Evolutionary conservation across 345 rosid genomes (phyloP).

Genomic region (Syzygium grande): DNA sequence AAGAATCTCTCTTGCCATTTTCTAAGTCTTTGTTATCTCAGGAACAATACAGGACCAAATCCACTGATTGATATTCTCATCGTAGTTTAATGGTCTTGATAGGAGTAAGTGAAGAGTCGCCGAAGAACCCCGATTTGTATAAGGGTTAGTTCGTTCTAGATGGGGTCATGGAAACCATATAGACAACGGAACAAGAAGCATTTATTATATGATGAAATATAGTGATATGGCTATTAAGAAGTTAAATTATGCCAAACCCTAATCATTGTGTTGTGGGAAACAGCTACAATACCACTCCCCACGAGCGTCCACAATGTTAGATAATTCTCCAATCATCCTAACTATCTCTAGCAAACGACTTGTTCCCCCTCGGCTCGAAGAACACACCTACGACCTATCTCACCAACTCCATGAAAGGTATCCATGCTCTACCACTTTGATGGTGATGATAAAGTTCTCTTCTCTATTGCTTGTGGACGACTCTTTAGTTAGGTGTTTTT

Average conservation of each 20-base stretch:
- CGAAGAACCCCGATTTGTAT: not conserved
- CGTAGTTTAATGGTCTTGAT: not conserved
- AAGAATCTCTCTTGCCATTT: not conserved
- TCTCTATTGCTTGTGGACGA: not conserved
- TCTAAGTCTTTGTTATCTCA: not conserved
- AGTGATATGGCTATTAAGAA: not conserved
- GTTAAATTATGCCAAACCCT: not conserved
- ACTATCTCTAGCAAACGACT: not conserved
- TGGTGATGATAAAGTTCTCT: not conserved
- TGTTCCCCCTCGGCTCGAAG: not conserved
- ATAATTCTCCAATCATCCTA: no score
- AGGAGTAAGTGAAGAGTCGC: not conserved
- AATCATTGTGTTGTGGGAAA: constrained; percentile 4
- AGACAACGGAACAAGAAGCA: not conserved
- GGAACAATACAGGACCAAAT: not conserved
- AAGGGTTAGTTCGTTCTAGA: not conserved
- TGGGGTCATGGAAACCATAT: not conserved
- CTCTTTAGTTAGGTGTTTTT: not conserved
- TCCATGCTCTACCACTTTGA: not conserved
- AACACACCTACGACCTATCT: not conserved
- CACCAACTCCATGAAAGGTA: not conserved
- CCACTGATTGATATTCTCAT: not conserved
- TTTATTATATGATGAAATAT: not conserved
- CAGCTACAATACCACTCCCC: constrained; percentile 4
- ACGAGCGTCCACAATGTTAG: not conserved